phyloP scores from a whole-genome alignment of 768 basidiomycete species.

The Pilatotrama ljubarskyi region DNA sequence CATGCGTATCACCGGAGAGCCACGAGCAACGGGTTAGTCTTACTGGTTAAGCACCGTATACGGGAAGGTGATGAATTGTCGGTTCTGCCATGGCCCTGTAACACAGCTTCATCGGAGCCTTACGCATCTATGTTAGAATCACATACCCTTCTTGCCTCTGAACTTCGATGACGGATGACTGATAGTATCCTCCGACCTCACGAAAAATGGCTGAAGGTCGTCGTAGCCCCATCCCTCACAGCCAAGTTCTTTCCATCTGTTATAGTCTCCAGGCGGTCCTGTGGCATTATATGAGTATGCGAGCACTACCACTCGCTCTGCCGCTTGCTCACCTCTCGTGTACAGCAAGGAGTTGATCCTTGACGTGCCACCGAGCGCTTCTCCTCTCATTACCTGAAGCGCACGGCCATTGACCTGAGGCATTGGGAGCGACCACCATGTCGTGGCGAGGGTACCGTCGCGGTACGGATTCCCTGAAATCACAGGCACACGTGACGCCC shows the following conservation, averaged over 20 bases:
- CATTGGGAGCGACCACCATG: conserved; percentile 9
- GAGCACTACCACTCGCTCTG: background rate
- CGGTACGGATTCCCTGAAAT: conserved; percentile 10
- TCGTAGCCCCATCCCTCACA: conserved; percentile 37
- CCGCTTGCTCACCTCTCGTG: conserved; percentile 4
- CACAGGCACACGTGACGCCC: conserved; percentile 8
- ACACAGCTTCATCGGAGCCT: too few species aligned
- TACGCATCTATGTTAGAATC: too few species aligned
- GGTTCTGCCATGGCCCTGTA: conserved; percentile 15
- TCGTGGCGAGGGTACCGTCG: conserved; percentile 3
- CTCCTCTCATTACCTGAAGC: conserved; percentile 20
- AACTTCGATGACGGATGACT: background rate
- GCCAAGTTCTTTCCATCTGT: conserved; percentile 33
- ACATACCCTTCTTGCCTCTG: background rate
- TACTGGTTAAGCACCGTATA: conserved; percentile 2
- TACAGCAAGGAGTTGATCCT: conserved; percentile 45
- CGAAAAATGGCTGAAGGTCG: conserved; percentile 38
- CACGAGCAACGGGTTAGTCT: background rate
- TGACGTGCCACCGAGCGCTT: conserved; percentile 44
- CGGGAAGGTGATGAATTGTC: background rate
- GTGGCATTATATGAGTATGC: background rate
- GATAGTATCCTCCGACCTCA: conserved; percentile 31
- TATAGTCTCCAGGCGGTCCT: conserved; percentile 31
- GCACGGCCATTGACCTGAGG: conserved; percentile 4
- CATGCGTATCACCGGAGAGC: background rate